Conservation (phyloP, 1,139 yeast genomes). For the Candida sanyaensis region DNA sequence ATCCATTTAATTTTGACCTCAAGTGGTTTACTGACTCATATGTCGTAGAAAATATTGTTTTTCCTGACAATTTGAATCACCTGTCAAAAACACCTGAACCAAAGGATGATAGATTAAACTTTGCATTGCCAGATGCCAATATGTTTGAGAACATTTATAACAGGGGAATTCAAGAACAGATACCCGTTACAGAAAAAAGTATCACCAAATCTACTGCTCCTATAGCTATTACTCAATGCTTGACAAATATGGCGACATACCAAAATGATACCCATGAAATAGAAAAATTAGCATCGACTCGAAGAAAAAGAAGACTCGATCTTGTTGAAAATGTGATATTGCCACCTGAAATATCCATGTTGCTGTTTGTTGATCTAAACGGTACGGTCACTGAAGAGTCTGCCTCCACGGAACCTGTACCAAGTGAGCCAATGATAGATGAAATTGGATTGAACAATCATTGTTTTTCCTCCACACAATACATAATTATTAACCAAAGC, state of each 20-base stretch:
- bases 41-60: conserved; percentile 4
- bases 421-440: not conserved
- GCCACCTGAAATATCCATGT: conserved; percentile 11
- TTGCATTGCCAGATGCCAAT: not conserved
- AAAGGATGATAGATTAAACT: not conserved
- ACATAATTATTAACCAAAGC: conserved; percentile 11
- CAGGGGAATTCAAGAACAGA: not conserved
- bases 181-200: not conserved
- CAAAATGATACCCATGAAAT: conserved; percentile 13
- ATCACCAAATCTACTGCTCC: not conserved
- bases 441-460: not conserved
- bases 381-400: not conserved
- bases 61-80: too few species aligned
- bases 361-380: conserved; percentile 10
- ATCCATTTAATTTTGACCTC: conserved; percentile 8
- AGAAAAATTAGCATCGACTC: conserved; percentile 3
- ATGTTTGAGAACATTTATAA: not conserved
- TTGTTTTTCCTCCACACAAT: conserved; percentile 6
- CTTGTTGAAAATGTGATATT: not conserved
- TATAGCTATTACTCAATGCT: not conserved
- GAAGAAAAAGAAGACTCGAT: conserved; percentile 7
- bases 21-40: conserved; percentile 2
- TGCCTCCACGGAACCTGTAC: not conserved
- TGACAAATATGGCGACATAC: conserved; percentile 11
- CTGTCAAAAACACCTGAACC: not conserved